Conservation (phyloP, 305 asterid species). For the Caryopteris hybrid region DNA sequence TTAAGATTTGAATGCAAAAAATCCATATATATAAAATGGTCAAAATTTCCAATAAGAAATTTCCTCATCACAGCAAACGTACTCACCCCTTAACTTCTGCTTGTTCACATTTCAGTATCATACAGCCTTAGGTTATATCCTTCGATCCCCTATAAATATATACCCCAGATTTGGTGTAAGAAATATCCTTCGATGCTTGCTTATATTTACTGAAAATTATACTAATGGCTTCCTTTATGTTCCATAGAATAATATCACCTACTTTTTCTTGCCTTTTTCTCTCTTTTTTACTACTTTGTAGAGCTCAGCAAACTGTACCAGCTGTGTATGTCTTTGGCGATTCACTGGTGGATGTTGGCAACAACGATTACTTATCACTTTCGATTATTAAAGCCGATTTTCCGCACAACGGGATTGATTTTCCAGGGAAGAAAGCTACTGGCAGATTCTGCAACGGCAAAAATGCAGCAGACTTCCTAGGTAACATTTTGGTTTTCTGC, state of each 20-base stretch:
- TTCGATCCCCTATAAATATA: conserved; percentile 6
- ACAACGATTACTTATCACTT: conserved; percentile 47
- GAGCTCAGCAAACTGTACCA: conserved; percentile 46
- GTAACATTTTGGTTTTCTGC: conserved; percentile 26
- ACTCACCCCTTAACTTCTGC: conserved; percentile 15
- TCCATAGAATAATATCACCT: not conserved
- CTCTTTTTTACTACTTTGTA: not conserved
- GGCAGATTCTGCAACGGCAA: conserved; percentile 87
- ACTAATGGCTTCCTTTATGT: conserved; percentile 16
- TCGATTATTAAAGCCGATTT: conserved; percentile 56
- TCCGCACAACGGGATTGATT: conserved; percentile 71
- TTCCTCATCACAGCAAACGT: conserved; percentile 16
- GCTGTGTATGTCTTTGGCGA: conserved; percentile 76
- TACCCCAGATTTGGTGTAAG: not conserved
- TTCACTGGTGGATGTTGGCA: conserved; percentile 78
- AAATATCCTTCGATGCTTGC: not conserved
- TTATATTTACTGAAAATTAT: not conserved
- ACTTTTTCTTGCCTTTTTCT: not conserved
- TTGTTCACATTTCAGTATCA: conserved; percentile 36
- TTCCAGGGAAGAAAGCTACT: conserved; percentile 41
- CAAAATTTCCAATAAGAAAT: not conserved
- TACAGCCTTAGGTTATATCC: not conserved
- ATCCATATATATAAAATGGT: not conserved
- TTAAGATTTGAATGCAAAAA: not conserved
- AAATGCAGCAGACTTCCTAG: conserved; percentile 80